Evolutionary conservation across 2,329 filamentous ascomycete species (phyloP).

Genomic region (Fusarium sp.): DNA sequence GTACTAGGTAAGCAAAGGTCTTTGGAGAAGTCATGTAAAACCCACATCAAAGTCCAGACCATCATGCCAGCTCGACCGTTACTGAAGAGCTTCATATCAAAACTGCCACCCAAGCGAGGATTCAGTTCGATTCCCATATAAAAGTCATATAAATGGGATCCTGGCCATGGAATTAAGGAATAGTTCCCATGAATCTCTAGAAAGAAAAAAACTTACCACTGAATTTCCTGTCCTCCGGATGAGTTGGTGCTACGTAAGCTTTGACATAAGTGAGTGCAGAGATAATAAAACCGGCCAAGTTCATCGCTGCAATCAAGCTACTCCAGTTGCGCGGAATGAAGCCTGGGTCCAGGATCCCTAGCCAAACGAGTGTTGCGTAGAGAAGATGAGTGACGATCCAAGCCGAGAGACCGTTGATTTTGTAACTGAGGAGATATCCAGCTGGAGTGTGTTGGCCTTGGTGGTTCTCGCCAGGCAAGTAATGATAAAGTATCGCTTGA

Average conservation of each 20-base stretch:
- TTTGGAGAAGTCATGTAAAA: not conserved
- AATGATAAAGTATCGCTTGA: constrained; percentile 34
- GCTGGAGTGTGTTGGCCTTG: constrained; percentile 60
- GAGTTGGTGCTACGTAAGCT: constrained; percentile 56
- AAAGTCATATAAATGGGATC: constrained; percentile 58
- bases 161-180: constrained; percentile 31
- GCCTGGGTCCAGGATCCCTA: constrained; percentile 54
- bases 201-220: constrained; percentile 50
- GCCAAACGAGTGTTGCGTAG: constrained; percentile 45
- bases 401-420: constrained; percentile 58
- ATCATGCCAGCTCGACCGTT: constrained; percentile 63
- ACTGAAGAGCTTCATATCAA: constrained; percentile 63
- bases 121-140: constrained; percentile 64
- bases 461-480: constrained; percentile 30
- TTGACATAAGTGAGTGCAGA: constrained; percentile 54
- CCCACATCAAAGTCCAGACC: constrained; percentile 61
- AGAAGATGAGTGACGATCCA: constrained; percentile 57
- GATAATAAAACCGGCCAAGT: constrained; percentile 51
- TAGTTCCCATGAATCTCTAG: too few relatives aligned
- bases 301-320: constrained; percentile 55
- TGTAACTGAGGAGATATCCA: constrained; percentile 58
- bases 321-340: constrained; percentile 60
- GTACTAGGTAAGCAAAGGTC: constrained; percentile 37
- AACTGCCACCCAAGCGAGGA: constrained; percentile 57
- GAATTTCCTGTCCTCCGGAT: constrained; percentile 59